Percentiles rank a stretch among this genome's conserved stretches.
Conservation (phyloP, 2,329 filamentous ascomycete genomes). For the Grosmannia clavigera region DNA sequence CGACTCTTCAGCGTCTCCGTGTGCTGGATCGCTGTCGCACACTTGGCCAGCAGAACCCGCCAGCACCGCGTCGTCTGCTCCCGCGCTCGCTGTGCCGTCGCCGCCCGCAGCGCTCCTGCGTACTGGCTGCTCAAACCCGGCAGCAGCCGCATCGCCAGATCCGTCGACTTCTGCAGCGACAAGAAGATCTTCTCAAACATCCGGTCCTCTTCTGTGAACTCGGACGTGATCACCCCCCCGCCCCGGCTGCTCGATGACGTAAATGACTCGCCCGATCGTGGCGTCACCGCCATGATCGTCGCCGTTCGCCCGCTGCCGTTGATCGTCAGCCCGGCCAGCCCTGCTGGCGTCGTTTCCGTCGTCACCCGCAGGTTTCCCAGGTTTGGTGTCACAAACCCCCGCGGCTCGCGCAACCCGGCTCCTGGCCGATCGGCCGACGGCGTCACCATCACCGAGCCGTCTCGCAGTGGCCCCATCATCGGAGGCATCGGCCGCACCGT, state of each 20-base stretch:
- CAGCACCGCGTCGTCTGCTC: constrained; percentile 53
- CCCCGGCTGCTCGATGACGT: constrained; percentile 42
- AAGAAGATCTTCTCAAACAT: constrained; percentile 75
- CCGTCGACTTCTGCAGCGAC: constrained; percentile 60
- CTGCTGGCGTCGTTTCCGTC: constrained; percentile 36
- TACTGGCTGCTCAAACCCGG: constrained; percentile 60
- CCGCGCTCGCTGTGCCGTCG: constrained; percentile 45
- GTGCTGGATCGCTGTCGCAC: constrained; percentile 56
- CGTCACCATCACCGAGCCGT: constrained; percentile 21
- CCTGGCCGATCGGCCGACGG: constrained; percentile 37
- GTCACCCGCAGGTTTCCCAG: constrained; percentile 43
- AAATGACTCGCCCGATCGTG: constrained; percentile 74
- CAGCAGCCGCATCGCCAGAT: constrained; percentile 58
- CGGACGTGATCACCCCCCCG: constrained; percentile 29
- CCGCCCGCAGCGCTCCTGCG: constrained; percentile 47
- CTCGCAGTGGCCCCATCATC: constrained; percentile 25
- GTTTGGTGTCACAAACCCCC: constrained; percentile 27
- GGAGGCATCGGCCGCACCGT: constrained; percentile 29
- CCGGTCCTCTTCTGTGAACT: constrained; percentile 64
- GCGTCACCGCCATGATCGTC: constrained; percentile 50
- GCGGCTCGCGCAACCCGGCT: constrained; percentile 23
- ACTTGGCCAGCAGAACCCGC: constrained; percentile 60
- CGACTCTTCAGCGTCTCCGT: constrained; percentile 60
- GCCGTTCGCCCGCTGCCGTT: constrained; percentile 39
- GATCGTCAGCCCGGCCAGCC: constrained; percentile 13